Percentiles rank a stretch among this genome's conserved stretches.
Conservation (phyloP, 2,329 filamentous ascomycete species). For the Penicillium sp. region DNA sequence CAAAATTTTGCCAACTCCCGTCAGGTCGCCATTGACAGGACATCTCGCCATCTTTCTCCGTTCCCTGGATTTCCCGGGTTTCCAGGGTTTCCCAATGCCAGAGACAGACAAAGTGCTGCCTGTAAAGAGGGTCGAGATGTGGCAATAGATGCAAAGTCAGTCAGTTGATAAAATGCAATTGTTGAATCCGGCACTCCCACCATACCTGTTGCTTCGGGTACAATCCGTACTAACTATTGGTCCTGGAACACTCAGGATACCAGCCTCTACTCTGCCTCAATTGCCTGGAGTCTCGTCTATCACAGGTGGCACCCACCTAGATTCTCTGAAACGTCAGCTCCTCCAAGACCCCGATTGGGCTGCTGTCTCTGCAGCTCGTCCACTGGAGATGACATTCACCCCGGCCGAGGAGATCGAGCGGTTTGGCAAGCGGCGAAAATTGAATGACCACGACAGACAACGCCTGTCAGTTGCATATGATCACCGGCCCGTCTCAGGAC, state of each 20-base stretch:
- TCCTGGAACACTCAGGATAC: neutral
- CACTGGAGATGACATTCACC: conserved; percentile 32
- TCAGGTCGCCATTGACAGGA: conserved; percentile 14
- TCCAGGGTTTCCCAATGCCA: neutral
- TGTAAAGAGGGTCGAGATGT: neutral
- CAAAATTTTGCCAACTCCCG: conserved; percentile 34
- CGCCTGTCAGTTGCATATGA: conserved; percentile 17
- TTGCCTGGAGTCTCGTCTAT: neutral
- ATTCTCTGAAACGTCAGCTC: conserved; percentile 30
- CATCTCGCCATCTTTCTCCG: conserved; percentile 10
- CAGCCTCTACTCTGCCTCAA: neutral
- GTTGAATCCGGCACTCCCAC: neutral
- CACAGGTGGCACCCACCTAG: conserved; percentile 14
- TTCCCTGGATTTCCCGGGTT: conserved; percentile 9
- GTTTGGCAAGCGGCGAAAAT: conserved; percentile 35
- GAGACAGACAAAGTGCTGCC: neutral
- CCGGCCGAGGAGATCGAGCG: conserved; percentile 27
- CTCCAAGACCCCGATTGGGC: conserved; percentile 39
- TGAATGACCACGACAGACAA: conserved; percentile 30
- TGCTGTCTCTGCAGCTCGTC: conserved; percentile 31
- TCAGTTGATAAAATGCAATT: conserved; percentile 3
- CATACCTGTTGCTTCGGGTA: neutral
- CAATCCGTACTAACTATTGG: conserved; percentile 4
- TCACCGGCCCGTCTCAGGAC: neutral
- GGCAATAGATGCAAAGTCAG: neutral